A percentile compares a stretch with the other conserved stretches of the same genome.
phyloP scores from a whole-genome alignment of 768 basidiomycete species.

The Lactarius sp. region DNA sequence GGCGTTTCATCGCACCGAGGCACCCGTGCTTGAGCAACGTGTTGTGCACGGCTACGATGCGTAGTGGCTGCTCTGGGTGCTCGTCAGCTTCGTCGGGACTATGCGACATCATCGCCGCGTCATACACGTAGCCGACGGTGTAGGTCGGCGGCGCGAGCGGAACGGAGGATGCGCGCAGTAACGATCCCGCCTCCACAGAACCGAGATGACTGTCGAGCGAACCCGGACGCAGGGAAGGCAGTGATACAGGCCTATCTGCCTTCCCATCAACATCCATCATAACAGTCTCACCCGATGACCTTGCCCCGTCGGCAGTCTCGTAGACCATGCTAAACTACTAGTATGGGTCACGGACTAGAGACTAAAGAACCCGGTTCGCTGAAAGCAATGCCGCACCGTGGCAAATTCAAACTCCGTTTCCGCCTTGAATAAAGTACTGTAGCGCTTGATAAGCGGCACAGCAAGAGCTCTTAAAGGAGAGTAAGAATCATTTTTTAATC shows the following conservation, averaged over 20 bases:
- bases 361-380: not conserved
- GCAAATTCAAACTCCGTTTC: constrained; percentile 11
- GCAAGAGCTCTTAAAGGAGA: no score
- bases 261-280: constrained; percentile 14
- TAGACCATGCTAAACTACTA: constrained; percentile 7
- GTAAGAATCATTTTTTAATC: no score
- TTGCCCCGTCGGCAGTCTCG: constrained; percentile 15
- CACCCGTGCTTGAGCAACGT: constrained; percentile 56
- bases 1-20: constrained; percentile 65
- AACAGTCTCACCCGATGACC: constrained; percentile 7
- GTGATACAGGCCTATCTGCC: not conserved
- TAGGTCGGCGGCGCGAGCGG: constrained; percentile 23
- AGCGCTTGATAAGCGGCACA: no score
- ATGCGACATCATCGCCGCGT: constrained; percentile 82
- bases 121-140: constrained; percentile 82
- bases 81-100: constrained; percentile 55
- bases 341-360: not conserved
- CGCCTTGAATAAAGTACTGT: not conserved
- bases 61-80: constrained; percentile 73
- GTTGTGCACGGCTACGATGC: constrained; percentile 74
- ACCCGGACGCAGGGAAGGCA: not conserved
- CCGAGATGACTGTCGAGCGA: constrained; percentile 12
- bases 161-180: constrained; percentile 31
- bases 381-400: not conserved
- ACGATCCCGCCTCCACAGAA: constrained; percentile 5